A percentile compares a stretch with the other conserved stretches of the same genome.
phyloP scores from a whole-genome alignment of 345 rosid genomes.

The Brassica nigra region DNA sequence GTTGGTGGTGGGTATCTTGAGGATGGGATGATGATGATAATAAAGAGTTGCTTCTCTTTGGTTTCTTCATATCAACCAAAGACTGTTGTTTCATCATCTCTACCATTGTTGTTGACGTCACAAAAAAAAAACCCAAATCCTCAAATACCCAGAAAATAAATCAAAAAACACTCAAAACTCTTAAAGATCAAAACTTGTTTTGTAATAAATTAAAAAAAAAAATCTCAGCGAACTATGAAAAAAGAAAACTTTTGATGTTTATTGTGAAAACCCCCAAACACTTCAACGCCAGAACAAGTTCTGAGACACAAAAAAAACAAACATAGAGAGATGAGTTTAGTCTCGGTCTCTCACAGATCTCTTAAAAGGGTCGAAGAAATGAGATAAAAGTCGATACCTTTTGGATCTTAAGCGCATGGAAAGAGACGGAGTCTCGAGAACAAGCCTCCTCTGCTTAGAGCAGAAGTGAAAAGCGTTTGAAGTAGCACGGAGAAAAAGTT shows the following conservation, averaged over 20 bases:
- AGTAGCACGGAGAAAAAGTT: slow-evolving; percentile 2
- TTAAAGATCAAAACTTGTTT: slow-evolving; percentile 30
- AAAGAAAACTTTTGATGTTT: slow-evolving; percentile 52
- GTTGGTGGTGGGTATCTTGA: slow-evolving; percentile 28
- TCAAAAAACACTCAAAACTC: slow-evolving; percentile 1
- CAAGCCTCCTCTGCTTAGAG: slow-evolving; percentile 52
- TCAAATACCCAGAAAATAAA: slow-evolving; percentile 30
- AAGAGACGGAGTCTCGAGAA: slow-evolving; percentile 53
- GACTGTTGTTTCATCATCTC: slow-evolving; percentile 36
- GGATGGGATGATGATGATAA: slow-evolving; percentile 4
- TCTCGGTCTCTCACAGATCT: neutral
- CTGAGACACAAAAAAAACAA: slow-evolving; percentile 43
- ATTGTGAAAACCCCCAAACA: slow-evolving; percentile 78
- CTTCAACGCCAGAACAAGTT: slow-evolving; percentile 79
- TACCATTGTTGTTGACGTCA: slow-evolving; percentile 43
- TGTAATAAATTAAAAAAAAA: slow-evolving; percentile 5
- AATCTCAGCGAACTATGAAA: slow-evolving; percentile 61
- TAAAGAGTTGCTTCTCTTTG: slow-evolving; percentile 22
- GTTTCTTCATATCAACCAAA: slow-evolving; percentile 24
- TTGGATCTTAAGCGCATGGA: slow-evolving; percentile 96
- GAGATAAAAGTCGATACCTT: slow-evolving; percentile 42
- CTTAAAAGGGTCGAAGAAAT: neutral
- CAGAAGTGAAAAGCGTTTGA: slow-evolving; percentile 64
- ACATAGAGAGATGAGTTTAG: neutral
- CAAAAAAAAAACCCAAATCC: slow-evolving; percentile 24